Conservation (phyloP, 176 grass and related monocot genomes). For the Carex scoparia region DNA sequence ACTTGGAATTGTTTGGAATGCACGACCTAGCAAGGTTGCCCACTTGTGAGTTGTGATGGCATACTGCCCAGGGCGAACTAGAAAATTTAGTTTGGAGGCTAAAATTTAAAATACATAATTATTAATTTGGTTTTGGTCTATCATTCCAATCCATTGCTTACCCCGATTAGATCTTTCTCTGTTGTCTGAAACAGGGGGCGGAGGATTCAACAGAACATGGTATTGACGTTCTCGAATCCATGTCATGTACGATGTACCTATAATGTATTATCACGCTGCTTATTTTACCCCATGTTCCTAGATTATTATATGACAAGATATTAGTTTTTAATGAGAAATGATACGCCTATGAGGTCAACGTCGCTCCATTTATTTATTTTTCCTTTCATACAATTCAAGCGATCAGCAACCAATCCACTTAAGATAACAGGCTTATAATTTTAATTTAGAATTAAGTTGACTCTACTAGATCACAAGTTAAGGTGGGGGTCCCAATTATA, state of each 20-base stretch:
- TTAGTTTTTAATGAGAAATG: background rate
- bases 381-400: background rate
- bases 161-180: background rate
- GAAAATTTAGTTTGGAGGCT: no score
- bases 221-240: background rate
- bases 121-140: background rate
- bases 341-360: background rate
- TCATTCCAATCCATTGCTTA: background rate
- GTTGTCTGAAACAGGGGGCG: conserved; percentile 3
- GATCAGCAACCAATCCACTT: background rate
- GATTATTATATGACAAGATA: background rate
- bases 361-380: background rate
- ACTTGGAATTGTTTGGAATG: background rate
- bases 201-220: background rate
- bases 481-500: background rate
- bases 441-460: background rate
- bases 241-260: background rate
- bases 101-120: no score
- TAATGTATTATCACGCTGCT: background rate
- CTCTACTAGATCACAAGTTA: background rate
- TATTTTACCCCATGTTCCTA: background rate
- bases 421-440: background rate
- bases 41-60: background rate
- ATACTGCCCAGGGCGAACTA: background rate
- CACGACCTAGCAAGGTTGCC: background rate